phyloP scores from a whole-genome alignment of 208 protist species.

The Trypanosoma lewisi region DNA sequence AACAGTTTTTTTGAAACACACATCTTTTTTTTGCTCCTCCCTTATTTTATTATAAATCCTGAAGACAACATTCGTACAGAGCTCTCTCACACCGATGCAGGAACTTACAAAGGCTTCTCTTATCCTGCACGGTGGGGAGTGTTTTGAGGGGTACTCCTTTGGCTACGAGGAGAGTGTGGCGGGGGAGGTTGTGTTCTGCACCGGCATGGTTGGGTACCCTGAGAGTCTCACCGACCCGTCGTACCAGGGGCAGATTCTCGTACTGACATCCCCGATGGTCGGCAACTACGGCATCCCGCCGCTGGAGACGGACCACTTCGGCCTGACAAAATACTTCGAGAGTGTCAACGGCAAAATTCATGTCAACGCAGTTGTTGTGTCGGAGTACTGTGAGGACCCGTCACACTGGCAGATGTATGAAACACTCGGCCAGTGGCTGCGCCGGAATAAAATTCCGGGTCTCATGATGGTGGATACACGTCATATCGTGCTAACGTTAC shows the following conservation, averaged over 20 bases:
- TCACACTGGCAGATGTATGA: constrained; percentile 94
- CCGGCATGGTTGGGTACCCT: constrained; percentile 95
- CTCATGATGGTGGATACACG: constrained; percentile 98
- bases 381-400: constrained; percentile 94
- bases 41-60: neutral
- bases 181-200: constrained; percentile 93
- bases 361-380: constrained; percentile 89
- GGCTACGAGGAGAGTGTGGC: constrained; percentile 91
- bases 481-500: constrained; percentile 96
- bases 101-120: constrained; percentile 60
- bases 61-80: no score
- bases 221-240: constrained; percentile 97
- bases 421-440: constrained; percentile 86
- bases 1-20: constrained; percentile 2
- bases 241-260: constrained; percentile 97
- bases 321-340: constrained; percentile 96
- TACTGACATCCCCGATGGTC: constrained; percentile 97
- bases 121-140: constrained; percentile 92
- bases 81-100: constrained; percentile 15
- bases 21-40: constrained; percentile 2
- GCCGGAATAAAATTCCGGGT: constrained; percentile 94
- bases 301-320: constrained; percentile 88
- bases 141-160: constrained; percentile 94
- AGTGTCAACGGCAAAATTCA: constrained; percentile 87
- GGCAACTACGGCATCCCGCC: constrained; percentile 97